Evolutionary conservation across 129 eudicot genomes (phyloP), one percentile per base, ranked within the genome.

Genomic region (Pittosporum tobira): DNA sequence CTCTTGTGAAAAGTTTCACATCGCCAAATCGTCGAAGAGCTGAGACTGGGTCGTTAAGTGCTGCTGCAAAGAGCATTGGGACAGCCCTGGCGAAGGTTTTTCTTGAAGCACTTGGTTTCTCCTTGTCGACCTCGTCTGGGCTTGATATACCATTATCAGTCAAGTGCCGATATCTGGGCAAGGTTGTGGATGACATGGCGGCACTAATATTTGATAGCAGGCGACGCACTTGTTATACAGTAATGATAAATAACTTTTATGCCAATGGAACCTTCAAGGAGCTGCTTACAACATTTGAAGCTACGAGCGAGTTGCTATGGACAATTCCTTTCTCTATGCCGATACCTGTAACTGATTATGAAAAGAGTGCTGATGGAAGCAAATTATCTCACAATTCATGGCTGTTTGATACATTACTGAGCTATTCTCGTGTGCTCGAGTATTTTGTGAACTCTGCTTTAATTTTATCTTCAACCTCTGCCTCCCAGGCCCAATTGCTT

Each of bases 221-320:
- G 69, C 83, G 96, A 16, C 90, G 94, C 10, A 74, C 79, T 48
- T 86, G 94, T 69, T 73, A 78, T 71, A 71, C 96, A 51, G 72
- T 73, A 42, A 86, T 91, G 94, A 59, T 91, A 44, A 91, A 91
- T 71, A 83, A 86, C 72, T 87, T 91, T 27, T 91, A 91, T 74
- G 99, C 84, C 48, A 84, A 88, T 60, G 99, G 99, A 60, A 82
- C 99, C 31, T 91, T 91, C 40, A 91, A 83, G 71, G 96, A 91
- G 73, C 75, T 91, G 43, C 88, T 91, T 42, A 91, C 88, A 49
- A 91, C 99, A 50, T 91, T 91, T 79, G 99, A 86, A 74, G 99
- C 99, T 55, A 91, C 99, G 24, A 91, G 99, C 76, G 96, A 91
- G 71, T 73, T 91, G 77, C 64, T 91, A 46, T 91, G 99, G 99